Base-by-base conservation (phyloP, 192 early-diverging fungal genomes). In the Coemansia sp. region DNA sequence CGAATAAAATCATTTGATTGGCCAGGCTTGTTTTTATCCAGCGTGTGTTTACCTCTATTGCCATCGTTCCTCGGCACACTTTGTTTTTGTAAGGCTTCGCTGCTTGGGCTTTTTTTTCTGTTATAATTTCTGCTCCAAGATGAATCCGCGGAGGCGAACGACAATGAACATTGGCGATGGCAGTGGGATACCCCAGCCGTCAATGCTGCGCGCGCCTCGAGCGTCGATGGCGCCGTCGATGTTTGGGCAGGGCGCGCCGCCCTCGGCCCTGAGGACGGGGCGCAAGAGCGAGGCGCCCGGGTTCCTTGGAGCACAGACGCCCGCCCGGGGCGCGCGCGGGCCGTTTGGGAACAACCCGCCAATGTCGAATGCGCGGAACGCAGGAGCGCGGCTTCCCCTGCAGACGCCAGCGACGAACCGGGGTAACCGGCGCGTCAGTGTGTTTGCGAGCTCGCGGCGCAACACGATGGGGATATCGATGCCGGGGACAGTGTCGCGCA, bases 81-180 rank as follows among this genome's bases (percentile, higher is more conserved):
- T 42, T 57, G 21, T 56, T 37, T 21, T 32, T 12, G 19, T 25
- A 3, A 43, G 14, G 12, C 14, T 27, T n/a, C 13, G 14, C 26
- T 21, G 31, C 14, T 36, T 37, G 18, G 26, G 26, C 14, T 51
- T 55, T 14, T 21, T 35, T 46, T 17, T 32, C 20, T 40, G 22
- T 39, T 31, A 2, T 28, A 4, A n/a, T 36, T 9, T 36, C 18
- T 28, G 21, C 14, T 9, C 10, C 19, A 36, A 9, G 11, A 53
- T 53, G 51, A 67, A 67, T 56, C 44, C 61, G 17, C 60, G 72
- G 28, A 45, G 72, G 18, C 60, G 72, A 11, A 75, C 65, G 16
- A 74, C 71, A 27, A 68, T 75, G 72, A 68, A 68, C 23, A 48
- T 68, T 47, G 71, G 71, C 49, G 72, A 60, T 22, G 56, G 65